Evolutionary conservation across 1,139 yeast species (phyloP), one percentile per base, ranked within the genome.

Genomic region (Hanseniaspora sp.): DNA sequence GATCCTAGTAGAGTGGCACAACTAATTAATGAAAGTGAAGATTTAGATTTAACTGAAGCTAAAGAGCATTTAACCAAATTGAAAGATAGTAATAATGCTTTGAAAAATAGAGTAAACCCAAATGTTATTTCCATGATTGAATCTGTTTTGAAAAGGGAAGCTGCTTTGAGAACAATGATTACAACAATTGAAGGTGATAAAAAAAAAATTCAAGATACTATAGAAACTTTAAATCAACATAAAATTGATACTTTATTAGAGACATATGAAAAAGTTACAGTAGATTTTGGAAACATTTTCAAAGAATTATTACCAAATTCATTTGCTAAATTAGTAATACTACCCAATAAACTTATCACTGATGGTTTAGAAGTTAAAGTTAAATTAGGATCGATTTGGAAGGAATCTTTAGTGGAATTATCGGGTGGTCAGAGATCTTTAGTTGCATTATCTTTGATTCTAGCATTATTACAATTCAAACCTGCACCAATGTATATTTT

Each of bases 401-500:
- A 94, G 66, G 96, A 90, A 62, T 86, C 95, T 62, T 76, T 94
- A 59, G 94, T 90, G 4, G 99, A 94, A 69, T 74, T 94, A 48
- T 87, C 96, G 15, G 99, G 99, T 56, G 99, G 99, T 34, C 99
- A 94, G 68, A 73, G 98, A 60, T 92, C 97, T 0, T 76, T 92
- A 59, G 86, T 90, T 60, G 98, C 98, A 0, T 71, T 92, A 52
- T 86, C 97, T 3, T 73, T 92, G 62, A 90, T 90, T 60, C 77
- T 90, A 79, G 96, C 97, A 0, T 72, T 92, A 58, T 73, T 92
- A 55, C 95, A 90, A 67, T 90, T 86, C 73, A 87, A 88, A 67
- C 98, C 98, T 1, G 97, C 98, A 0, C 98, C 98, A 11, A 86
- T 92, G 95, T 92, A 92, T 66, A 90, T 92, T 62, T 73, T 92